Evolutionary conservation across 2,329 filamentous ascomycete species (phyloP), one percentile per base, ranked within the genome.

Genomic region (Fusarium avenaceum): DNA sequence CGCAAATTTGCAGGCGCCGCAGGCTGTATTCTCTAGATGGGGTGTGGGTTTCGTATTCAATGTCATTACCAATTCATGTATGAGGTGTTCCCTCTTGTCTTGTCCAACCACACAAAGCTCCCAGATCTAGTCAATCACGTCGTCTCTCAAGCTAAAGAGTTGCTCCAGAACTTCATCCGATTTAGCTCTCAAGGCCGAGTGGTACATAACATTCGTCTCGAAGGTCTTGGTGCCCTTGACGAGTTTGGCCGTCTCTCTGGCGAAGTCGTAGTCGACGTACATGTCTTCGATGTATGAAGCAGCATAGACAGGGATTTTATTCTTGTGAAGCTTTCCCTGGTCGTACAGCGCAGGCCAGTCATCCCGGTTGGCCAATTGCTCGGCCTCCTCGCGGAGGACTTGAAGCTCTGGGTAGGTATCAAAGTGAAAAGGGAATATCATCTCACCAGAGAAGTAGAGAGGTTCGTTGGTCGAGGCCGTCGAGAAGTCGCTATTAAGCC

Each of bases 371-470:
- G 94, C 94, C 26, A 97, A 83, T 22, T 89, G 83, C 10, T 94
- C 82, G 0, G 93, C 93, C 0, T 89, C 90, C 13, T 87, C 82
- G 55, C 86, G 86, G 46, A 98, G 79, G 58, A 87, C 82, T n/a
- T 81, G 81, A 20, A 98, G 87, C 77, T 96, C 93, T 1, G 88
- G 83, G 74, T 93, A 95, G 17, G 90, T 90, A 38, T 94, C 88
- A 70, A 97, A 94, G 84, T 94, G 92, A 78, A 92, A 91, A 1
- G 92, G 90, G 77, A 89, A 97, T 50, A 97, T 87, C 93, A 97
- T 97, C 81, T 98, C 95, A 62, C 94, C 94, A 0, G 92, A 93
- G 80, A 97, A 97, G 78, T 87, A 92, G 22, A 96, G 82, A 0
- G 90, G 89, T 4, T 80, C 76, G 7, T 82, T 77, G 1, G 76